These are phyloP conservation scores for Mrakia blollopis DNA, from an alignment of 768 basidiomycete genomes.

Conservation along the genomic window DNA sequence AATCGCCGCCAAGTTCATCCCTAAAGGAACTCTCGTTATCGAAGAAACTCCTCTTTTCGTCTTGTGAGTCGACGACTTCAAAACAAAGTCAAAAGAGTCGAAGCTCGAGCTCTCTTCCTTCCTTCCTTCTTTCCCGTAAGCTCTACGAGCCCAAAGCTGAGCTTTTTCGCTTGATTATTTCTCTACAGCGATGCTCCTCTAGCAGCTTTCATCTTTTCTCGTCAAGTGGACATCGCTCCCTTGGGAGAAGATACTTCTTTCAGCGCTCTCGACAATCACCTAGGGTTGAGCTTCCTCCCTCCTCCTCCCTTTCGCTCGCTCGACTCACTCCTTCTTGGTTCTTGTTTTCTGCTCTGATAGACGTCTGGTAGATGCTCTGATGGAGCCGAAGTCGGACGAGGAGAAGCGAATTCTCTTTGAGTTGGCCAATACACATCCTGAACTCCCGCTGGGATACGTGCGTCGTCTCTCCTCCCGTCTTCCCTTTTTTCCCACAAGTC, in stretches of 20 bases:
- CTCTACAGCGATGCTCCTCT: constrained; percentile 23
- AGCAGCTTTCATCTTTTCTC: constrained; percentile 27
- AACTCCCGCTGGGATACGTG: constrained; percentile 25
- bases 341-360: neutral
- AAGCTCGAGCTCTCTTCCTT: neutral
- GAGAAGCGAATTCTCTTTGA: constrained; percentile 26
- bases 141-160: too few relatives aligned
- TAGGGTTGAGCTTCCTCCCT: constrained; percentile 21
- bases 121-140: too few relatives aligned
- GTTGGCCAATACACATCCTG: constrained; percentile 27
- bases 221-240: constrained; percentile 25
- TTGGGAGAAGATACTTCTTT: constrained; percentile 16
- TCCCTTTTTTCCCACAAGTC: too few relatives aligned
- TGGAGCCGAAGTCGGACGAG: constrained; percentile 17
- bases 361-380: constrained; percentile 14
- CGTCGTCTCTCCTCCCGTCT: neutral
- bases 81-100: neutral
- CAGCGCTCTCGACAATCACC: constrained; percentile 20
- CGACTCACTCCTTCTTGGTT: neutral
- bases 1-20: constrained; percentile 7
- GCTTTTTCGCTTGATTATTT: too few relatives aligned
- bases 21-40: constrained; percentile 30
- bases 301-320: neutral
- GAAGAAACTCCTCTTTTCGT: constrained; percentile 29
- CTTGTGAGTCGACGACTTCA: constrained; percentile 20